phyloP scores from a whole-genome alignment of 805 yeast genomes.

The Cyberlindnera suaveolens region DNA sequence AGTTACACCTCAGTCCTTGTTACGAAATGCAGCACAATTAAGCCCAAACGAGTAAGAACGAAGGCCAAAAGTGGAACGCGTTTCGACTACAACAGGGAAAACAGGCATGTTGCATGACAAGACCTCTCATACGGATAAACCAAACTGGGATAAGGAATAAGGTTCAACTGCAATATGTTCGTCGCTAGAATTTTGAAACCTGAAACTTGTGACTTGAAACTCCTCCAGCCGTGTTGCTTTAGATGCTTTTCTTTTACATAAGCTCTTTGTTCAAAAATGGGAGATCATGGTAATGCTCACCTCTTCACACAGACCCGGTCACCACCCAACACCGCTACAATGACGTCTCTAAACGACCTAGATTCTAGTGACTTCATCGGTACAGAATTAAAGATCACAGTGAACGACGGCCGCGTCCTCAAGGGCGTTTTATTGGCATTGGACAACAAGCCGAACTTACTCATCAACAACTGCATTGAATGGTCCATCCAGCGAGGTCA shows the following conservation, averaged over 20 bases:
- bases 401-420: constrained; percentile 15
- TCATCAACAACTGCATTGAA: constrained; percentile 19
- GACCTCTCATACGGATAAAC: no score
- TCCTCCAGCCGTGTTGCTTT: neutral
- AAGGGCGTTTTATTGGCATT: constrained; percentile 20
- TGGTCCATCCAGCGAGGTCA: neutral
- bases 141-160: no score
- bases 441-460: constrained; percentile 23
- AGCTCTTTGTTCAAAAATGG: neutral
- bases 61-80: no score
- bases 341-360: neutral
- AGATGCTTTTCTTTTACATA: neutral
- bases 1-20: no score
- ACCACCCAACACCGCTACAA: neutral
- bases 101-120: no score
- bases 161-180: no score
- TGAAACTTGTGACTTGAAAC: no score
- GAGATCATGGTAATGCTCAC: neutral
- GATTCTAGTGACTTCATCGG: constrained; percentile 18
- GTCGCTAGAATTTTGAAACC: no score
- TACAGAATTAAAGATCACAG: constrained; percentile 7
- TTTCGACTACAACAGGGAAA: no score
- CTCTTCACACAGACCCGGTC: neutral
- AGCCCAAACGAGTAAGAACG: no score
- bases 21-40: no score